Base-by-base conservation (phyloP, 768 basidiomycete genomes). In the Brasilioporus rufonigricans region DNA sequence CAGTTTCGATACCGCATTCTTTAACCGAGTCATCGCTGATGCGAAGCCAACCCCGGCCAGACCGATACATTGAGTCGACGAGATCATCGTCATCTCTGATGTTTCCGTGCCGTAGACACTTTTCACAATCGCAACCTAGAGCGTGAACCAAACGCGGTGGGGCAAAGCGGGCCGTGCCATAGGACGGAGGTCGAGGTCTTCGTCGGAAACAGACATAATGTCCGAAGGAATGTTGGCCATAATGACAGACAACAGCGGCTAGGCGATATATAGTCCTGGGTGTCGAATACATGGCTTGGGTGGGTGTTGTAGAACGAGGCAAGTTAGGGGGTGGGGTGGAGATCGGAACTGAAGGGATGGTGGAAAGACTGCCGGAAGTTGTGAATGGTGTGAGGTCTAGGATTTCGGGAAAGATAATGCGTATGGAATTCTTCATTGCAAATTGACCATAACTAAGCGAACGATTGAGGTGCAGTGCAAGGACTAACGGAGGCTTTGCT, bases 161-260 rank as follows among this genome's bases (percentile, higher is more conserved):
- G 24, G 64, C 64, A 60, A 71, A 72, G 55, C 77, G 80, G 55
- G 71, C 73, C 13, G 68, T 51, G 2, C 74, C 74, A 23, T 71
- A 61, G 4, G 72, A 62, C 16, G 72, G 65, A 38, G 76, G 77
- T 35, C 79, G 78, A 1, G 94, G 94, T 71, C 88, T 91, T 44
- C 95, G 79, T 16, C 97, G 81, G 67, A 86, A 96, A 61, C 90
- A 93, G 60, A 98, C 83, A 67, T 96, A 99, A 67, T 99, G 96
- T 6, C 96, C 96, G 66, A 90, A 95, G 5, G 87, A 87, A 65
- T 97, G 94, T 50, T 86, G 84, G 14, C 96, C 96, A 66, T 86
- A 96, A 71, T 98, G 96, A 62, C 93, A 93, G 16, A 98, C 93
- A 29, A 91, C 85, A 11, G 91, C 86, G 2, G 85, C 72, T 33